These are phyloP conservation scores for Lepiota venenata DNA, from an alignment of 768 basidiomycete species.

Conservation along the genomic window DNA sequence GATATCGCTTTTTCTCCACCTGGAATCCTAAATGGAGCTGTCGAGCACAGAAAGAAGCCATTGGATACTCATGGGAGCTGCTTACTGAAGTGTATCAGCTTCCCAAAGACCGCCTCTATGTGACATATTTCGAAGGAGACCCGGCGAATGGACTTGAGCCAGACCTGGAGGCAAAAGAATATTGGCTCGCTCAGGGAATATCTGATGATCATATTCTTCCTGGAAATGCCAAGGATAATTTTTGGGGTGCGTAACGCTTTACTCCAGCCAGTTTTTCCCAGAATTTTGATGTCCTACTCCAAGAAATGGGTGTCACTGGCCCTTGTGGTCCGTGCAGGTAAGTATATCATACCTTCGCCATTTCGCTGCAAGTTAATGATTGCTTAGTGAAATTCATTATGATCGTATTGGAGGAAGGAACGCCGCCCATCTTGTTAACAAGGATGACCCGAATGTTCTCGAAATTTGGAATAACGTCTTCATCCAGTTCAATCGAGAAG, in stretches of 20 bases:
- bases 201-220: slow-evolving; percentile 88
- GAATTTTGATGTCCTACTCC: slow-evolving; percentile 5
- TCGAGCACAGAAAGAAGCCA: slow-evolving; percentile 78
- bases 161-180: slow-evolving; percentile 83
- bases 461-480: slow-evolving; percentile 99
- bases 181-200: slow-evolving; percentile 89
- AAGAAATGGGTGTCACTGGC: slow-evolving; percentile 98
- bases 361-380: slow-evolving; percentile 1
- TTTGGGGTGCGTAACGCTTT: slow-evolving; percentile 74
- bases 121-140: slow-evolving; percentile 98
- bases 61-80: slow-evolving; percentile 91
- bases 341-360: slow-evolving; percentile 15
- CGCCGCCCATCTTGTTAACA: slow-evolving; percentile 89
- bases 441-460: slow-evolving; percentile 94
- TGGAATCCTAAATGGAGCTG: slow-evolving; percentile 4
- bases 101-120: slow-evolving; percentile 88
- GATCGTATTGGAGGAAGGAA: slow-evolving; percentile 98
- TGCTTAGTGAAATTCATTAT: slow-evolving; percentile 84
- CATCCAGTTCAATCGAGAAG: slow-evolving; percentile 97
- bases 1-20: neutral
- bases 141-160: slow-evolving; percentile 78
- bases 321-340: slow-evolving; percentile 97
- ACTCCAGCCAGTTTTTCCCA: neutral
- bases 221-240: slow-evolving; percentile 96
- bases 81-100: slow-evolving; percentile 87